Evolutionary conservation across 2,329 filamentous ascomycete species (phyloP), one percentile per base, ranked within the genome.

Genomic region (Hypoxylon rubiginosum): DNA sequence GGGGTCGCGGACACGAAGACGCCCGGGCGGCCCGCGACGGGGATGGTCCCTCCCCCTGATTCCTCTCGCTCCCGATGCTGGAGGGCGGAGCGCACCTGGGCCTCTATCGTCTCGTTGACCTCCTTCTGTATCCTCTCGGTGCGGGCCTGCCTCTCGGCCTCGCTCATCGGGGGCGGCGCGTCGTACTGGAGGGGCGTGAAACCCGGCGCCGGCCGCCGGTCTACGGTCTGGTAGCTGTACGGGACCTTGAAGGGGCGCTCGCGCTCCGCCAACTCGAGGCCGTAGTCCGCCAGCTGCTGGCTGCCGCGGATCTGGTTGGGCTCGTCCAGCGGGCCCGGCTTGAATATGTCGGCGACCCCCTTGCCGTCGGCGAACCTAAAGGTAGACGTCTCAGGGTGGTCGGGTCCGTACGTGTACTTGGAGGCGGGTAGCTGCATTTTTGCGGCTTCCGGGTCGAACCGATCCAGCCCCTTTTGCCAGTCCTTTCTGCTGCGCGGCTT

Each of bases 381-480:
- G 17, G 48, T 58, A 11, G 67, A 62, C 24, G 36, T 24, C 19
- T 49, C 53, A 8, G 67, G 64, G 11, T 50, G 58, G 45, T 63
- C 53, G 19, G 58, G 21, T 8, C 52, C 49, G 21, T 68, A 70
- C 13, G 64, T 51, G 39, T 58, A 63, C n/a, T 63, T 30, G 2
- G 61, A 46, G 1, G 32, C 34, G 3, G 59, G 57, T 24, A 65
- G 2, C 9, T 43, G 21, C 13, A 13, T 6, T 1, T 17, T 19
- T n/a, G 36, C 21, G 13, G n/a, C 17, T 3, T 58, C 43, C 17
- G 41, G 50, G 2, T 32, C 36, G 6, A 21, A 30, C 10, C 11
- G n/a, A 4, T 24, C 30, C 24, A 21, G 3, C 8, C 26, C 17
- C n/a, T 19, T 26, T 24, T 15, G 5, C 28, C 15, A 19, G 48